Base-by-base conservation (phyloP, 306 rosid genomes). In the Purshia tridentata region DNA sequence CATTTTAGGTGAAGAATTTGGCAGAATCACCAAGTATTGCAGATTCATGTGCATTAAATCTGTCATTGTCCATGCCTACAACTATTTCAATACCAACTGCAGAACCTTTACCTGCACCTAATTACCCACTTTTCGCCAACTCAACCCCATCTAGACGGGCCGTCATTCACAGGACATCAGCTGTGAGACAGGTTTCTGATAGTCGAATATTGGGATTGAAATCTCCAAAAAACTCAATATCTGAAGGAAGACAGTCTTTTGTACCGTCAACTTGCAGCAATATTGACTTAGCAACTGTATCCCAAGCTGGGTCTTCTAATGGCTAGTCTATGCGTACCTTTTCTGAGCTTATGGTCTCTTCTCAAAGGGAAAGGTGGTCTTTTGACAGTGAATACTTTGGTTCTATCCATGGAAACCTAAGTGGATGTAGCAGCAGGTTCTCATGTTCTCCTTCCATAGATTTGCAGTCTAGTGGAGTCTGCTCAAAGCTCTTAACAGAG, bases 281-380 rank as follows among this genome's bases (percentile, higher is more conserved):
- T n/a, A n/a, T n/a, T 45, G 97, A 93, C 74, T 78, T 88, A 39
- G 85, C 86, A 54, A 78, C 86, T 46, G 90, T 88, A 59, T 93
- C 97, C 59, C 90, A 86, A 49, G 86, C 86, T 4, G 97, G 92
- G 18, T 93, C 97, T 13, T 93, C 98, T 42, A 97, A 93, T 78
- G 92, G 97, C 65, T 93, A 96, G 98, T 93, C 98, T 65, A 84
- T 90, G 89, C 93, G 86, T 73, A 88, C 97, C 76, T 93, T 93
- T 75, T 90, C 98, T 19, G 98, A 93, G 88, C 91, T 93, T 37
- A 90, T 93, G 84, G 97, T 93, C 54, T 84, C 91, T 19, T 92
- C 93, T 46, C 97, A 86, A 68, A 85, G 97, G 75, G 98, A 86
- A 82, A 83, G 96, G 82, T 90, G 93, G 96, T 93, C 98, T 65